phyloP scores from a whole-genome alignment of 208 protist species.

The Naegleria lovaniensis region DNA sequence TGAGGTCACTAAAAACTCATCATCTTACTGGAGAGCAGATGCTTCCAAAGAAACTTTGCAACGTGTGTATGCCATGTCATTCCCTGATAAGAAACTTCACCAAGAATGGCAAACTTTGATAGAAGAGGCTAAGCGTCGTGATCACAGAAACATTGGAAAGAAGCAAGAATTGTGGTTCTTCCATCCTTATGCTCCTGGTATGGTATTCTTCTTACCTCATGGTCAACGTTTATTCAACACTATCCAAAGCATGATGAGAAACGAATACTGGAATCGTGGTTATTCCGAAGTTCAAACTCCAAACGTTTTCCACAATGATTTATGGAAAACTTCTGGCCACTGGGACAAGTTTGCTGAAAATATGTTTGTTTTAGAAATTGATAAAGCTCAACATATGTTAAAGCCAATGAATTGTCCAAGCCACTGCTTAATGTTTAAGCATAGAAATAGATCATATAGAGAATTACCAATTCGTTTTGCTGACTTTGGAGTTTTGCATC shows the following conservation, averaged over 20 bases:
- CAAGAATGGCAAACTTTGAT: conserved; percentile 81
- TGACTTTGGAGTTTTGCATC: conserved; percentile 98
- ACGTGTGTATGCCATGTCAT: conserved; percentile 96
- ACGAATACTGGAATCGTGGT: conserved; percentile 78
- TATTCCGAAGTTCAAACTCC: conserved; percentile 97
- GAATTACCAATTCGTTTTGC: conserved; percentile 97
- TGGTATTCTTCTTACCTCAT: conserved; percentile 95
- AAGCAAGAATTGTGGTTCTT: conserved; percentile 98
- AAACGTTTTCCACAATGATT: conserved; percentile 86
- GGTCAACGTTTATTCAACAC: conserved; percentile 95
- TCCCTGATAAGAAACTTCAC: conserved; percentile 89
- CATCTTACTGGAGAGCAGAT: conserved; percentile 82
- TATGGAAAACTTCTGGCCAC: conserved; percentile 99
- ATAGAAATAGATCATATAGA: conserved; percentile 81
- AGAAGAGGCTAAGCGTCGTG: conserved; percentile 77
- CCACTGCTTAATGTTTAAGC: conserved; percentile 97
- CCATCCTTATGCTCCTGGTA: conserved; percentile 91
- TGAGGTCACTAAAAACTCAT: conserved; percentile 83
- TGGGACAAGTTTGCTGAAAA: conserved; percentile 97
- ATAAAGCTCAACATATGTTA: conserved; percentile 54
- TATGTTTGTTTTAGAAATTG: conserved; percentile 89
- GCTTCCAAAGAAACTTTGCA: conserved; percentile 87
- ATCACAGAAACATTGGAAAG: conserved; percentile 88
- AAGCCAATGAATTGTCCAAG: conserved; percentile 99
- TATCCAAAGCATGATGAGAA: conserved; percentile 66